Evolutionary conservation across 2,329 filamentous ascomycete species (phyloP).

Genomic region (Xylariales sp.): DNA sequence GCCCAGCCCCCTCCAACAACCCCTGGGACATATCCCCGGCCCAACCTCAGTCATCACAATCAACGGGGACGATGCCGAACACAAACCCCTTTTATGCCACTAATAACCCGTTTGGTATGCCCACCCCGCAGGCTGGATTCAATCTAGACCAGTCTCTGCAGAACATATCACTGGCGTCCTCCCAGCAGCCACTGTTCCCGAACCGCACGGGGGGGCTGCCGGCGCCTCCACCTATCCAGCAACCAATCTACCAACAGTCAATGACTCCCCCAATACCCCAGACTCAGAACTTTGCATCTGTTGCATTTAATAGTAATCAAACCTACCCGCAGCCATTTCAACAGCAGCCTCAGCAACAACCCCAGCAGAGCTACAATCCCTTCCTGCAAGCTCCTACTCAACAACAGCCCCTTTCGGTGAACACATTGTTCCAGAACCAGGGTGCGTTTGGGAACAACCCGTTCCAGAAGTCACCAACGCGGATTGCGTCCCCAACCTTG

Average conservation of each 20-base stretch:
- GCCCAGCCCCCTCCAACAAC: conserved; percentile 51
- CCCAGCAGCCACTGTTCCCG: conserved; percentile 54
- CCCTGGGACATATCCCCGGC: conserved; percentile 59
- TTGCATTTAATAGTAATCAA: conserved; percentile 38
- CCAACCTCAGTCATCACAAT: conserved; percentile 59
- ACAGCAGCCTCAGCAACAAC: conserved; percentile 21
- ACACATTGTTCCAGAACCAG: conserved; percentile 23
- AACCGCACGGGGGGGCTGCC: conserved; percentile 65
- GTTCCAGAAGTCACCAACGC: conserved; percentile 27
- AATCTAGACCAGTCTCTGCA: conserved; percentile 67
- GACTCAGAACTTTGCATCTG: conserved; percentile 34
- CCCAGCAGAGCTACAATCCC: conserved; percentile 45
- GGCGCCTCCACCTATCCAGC: conserved; percentile 36
- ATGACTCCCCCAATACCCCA: conserved; percentile 39
- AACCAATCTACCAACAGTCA: conserved; percentile 38
- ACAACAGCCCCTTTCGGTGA: conserved; percentile 25
- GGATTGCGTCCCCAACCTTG: conserved; percentile 24
- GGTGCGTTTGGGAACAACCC: conserved; percentile 24
- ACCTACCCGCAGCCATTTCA: conserved; percentile 34
- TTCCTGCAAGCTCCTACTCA: conserved; percentile 38
- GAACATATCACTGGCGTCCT: conserved; percentile 61
- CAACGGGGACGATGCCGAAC: conserved; percentile 56
- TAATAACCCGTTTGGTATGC: conserved; percentile 71
- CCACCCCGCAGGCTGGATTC: conserved; percentile 36
- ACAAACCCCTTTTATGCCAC: conserved; percentile 55